Percentiles rank a stretch among this genome's conserved stretches.
Evolutionary conservation across 2,329 filamentous ascomycete genomes (phyloP).

Genomic region (Zymoseptoria passerinii): DNA sequence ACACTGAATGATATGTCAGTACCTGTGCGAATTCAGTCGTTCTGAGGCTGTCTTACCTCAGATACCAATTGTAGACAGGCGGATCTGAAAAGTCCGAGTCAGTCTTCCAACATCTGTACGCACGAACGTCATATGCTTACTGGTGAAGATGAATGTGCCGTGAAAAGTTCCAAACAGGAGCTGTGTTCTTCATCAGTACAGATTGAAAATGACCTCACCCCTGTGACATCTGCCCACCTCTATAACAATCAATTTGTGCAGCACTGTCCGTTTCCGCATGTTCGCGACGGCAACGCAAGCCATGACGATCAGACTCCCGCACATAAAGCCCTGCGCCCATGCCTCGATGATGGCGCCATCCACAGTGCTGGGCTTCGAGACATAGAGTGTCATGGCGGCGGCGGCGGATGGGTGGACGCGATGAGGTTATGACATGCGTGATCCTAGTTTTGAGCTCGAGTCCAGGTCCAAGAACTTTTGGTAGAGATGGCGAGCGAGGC

Average conservation of each 20-base stretch:
- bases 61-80: slow-evolving; percentile 55
- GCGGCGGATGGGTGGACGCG: too few relatives aligned
- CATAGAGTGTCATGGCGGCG: slow-evolving; percentile 17
- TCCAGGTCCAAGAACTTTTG: not conserved
- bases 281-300: slow-evolving; percentile 41
- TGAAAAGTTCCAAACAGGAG: slow-evolving; percentile 40
- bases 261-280: slow-evolving; percentile 39
- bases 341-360: slow-evolving; percentile 24
- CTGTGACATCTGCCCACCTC: slow-evolving; percentile 30
- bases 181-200: slow-evolving; percentile 3
- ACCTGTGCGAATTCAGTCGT: not conserved
- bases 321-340: slow-evolving; percentile 29
- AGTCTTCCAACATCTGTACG: slow-evolving; percentile 2
- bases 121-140: slow-evolving; percentile 8
- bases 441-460: not conserved
- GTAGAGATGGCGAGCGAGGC: not conserved
- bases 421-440: not conserved
- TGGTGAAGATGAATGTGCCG: slow-evolving; percentile 51
- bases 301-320: slow-evolving; percentile 40
- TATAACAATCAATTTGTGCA: slow-evolving; percentile 45
- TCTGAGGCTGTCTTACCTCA: slow-evolving; percentile 25
- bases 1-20: slow-evolving; percentile 30
- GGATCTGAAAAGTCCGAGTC: slow-evolving; percentile 25
- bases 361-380: slow-evolving; percentile 21
- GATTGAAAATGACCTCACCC: not conserved